These are phyloP conservation scores for Gossypium gossypioides DNA, from an alignment of 441 rosid genomes.

Conservation along the genomic window DNA sequence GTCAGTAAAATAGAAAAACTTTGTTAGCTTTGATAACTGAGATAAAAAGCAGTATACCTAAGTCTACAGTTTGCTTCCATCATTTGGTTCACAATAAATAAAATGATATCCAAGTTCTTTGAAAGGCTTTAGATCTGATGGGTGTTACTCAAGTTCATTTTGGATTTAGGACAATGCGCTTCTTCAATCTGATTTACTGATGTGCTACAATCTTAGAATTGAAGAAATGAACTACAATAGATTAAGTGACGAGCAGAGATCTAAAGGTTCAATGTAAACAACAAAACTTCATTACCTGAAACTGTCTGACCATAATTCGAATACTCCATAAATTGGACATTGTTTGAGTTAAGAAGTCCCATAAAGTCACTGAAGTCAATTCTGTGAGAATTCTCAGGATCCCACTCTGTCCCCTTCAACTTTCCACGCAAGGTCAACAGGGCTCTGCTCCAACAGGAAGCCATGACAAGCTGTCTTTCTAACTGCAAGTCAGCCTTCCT, in stretches of 20 bases:
- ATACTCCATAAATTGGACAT: slow-evolving; percentile 83
- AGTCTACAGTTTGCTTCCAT: background rate
- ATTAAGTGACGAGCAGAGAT: background rate
- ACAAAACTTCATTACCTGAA: slow-evolving; percentile 43
- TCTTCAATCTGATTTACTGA: background rate
- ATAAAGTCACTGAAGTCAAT: slow-evolving; percentile 71
- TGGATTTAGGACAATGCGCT: background rate
- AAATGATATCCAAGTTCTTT: background rate
- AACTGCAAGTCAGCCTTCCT: slow-evolving; percentile 69
- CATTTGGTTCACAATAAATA: background rate
- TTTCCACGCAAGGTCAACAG: slow-evolving; percentile 66
- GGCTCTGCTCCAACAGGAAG: slow-evolving; percentile 75
- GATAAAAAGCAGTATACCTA: background rate
- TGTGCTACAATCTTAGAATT: background rate
- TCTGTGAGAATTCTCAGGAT: slow-evolving; percentile 64
- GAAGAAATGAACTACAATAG: background rate
- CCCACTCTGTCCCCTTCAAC: slow-evolving; percentile 86
- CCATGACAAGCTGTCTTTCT: slow-evolving; percentile 89
- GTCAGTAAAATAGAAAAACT: background rate
- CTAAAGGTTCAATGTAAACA: background rate
- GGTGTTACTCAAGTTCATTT: background rate
- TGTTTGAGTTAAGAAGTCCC: slow-evolving; percentile 61
- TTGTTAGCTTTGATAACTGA: background rate
- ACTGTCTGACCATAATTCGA: slow-evolving; percentile 79
- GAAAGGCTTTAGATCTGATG: background rate